Conservation (phyloP, 257 asterid genomes). For the Solanum bulbocastanum region DNA sequence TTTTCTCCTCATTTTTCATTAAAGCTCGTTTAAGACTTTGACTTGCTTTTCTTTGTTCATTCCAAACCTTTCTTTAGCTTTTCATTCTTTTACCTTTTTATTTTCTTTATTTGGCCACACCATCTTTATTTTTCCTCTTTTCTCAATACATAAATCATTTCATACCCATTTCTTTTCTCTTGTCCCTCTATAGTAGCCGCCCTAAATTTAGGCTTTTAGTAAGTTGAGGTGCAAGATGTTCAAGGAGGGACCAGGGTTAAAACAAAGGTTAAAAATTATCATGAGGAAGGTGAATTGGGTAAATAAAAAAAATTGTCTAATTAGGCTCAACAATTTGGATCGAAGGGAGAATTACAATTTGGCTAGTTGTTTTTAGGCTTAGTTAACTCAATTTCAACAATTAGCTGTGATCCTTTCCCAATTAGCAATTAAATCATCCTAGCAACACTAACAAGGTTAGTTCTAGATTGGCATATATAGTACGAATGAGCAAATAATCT, state of each 20-base stretch:
- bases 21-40: background rate
- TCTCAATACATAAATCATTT: too few species aligned
- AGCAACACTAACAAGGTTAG: background rate
- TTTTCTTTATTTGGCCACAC: too few species aligned
- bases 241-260: too few species aligned
- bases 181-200: too few species aligned
- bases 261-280: too few species aligned
- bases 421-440: background rate
- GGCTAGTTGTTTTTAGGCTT: background rate
- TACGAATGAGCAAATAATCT: background rate
- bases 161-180: too few species aligned
- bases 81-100: too few species aligned
- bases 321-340: background rate
- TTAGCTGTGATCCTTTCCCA: background rate
- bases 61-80: background rate
- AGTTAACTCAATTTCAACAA: too few species aligned
- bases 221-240: too few species aligned
- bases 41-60: background rate
- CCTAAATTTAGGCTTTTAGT: too few species aligned
- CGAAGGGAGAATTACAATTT: background rate
- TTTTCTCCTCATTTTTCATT: background rate
- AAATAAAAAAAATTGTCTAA: background rate
- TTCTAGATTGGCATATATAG: background rate
- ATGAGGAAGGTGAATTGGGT: background rate
- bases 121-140: too few species aligned